These are phyloP conservation scores for Talaromyces pinophilus DNA, from an alignment of 2,329 filamentous ascomycete genomes.

Conservation along the genomic window DNA sequence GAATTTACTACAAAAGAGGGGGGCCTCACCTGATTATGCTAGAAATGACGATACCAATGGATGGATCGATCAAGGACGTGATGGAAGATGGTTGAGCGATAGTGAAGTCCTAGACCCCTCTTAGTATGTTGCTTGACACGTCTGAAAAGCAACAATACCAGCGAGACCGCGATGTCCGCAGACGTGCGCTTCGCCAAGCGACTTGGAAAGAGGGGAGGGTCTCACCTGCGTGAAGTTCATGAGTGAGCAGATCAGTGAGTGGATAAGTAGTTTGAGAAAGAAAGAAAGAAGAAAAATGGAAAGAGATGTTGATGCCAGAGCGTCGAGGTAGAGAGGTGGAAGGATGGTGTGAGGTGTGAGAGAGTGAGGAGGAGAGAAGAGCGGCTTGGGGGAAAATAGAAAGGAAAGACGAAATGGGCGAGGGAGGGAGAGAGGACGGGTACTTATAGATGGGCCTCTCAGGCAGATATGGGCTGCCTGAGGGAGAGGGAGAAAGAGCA, in stretches of 20 bases:
- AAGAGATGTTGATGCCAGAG: neutral
- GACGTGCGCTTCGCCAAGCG: slow-evolving; percentile 2
- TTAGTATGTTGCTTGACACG: neutral
- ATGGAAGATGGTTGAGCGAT: too few relatives aligned
- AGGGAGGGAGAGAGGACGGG: neutral
- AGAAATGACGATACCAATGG: neutral
- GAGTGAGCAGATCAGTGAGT: neutral
- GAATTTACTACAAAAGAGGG: neutral
- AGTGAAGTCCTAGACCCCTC: neutral
- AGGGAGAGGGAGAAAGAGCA: neutral
- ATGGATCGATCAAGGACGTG: neutral
- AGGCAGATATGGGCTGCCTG: neutral
- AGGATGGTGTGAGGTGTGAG: neutral
- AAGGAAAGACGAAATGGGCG: neutral
- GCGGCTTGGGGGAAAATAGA: slow-evolving; percentile 7
- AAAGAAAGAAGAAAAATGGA: neutral
- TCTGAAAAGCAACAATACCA: neutral
- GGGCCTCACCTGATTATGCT: neutral
- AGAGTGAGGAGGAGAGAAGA: too few relatives aligned
- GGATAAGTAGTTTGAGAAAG: neutral
- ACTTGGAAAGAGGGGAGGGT: neutral
- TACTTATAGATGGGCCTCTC: slow-evolving; percentile 3
- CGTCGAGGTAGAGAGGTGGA: neutral
- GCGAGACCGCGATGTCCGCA: neutral
- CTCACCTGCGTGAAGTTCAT: neutral